Conservation (phyloP, 192 early-diverging fungal genomes). For the Mortierella antarctica region DNA sequence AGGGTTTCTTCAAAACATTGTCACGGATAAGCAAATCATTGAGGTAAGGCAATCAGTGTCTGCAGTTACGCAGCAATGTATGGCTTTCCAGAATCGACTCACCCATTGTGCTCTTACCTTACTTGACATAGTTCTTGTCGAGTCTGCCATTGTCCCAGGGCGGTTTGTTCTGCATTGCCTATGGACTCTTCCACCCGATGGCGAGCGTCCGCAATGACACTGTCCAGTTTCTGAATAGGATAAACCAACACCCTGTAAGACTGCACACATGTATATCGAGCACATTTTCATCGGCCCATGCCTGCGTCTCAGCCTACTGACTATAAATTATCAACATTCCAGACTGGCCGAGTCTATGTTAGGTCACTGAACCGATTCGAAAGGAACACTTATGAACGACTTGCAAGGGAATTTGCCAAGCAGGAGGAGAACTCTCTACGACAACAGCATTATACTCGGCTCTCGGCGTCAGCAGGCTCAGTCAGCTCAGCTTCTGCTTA, state of each 20-base stretch:
- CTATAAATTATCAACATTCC: not conserved
- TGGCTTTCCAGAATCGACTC: not conserved
- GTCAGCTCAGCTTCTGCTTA: slow-evolving; percentile 6
- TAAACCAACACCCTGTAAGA: slow-evolving; percentile 74
- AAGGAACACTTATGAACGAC: slow-evolving; percentile 47
- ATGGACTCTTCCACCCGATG: slow-evolving; percentile 83
- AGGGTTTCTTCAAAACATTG: slow-evolving; percentile 72
- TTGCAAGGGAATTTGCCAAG: slow-evolving; percentile 15
- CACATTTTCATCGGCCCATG: not conserved
- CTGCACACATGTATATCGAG: too few species aligned
- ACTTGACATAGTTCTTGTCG: slow-evolving; percentile 65
- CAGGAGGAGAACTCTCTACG: slow-evolving; percentile 25
- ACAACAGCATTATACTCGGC: slow-evolving; percentile 14
- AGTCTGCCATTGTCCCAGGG: slow-evolving; percentile 83
- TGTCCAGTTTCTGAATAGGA: slow-evolving; percentile 77
- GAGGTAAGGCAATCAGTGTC: slow-evolving; percentile 62
- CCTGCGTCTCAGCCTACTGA: not conserved
- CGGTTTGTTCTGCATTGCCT: slow-evolving; percentile 81
- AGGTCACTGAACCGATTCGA: slow-evolving; percentile 41
- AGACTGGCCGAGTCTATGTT: slow-evolving; percentile 48
- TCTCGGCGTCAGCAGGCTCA: slow-evolving; percentile 24
- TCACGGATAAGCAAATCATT: slow-evolving; percentile 81
- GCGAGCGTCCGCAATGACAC: slow-evolving; percentile 73
- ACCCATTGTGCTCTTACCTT: not conserved
- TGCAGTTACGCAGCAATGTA: not conserved